Conservation (phyloP, 164 flowering plant species). For the Tetrastigma voinierianum region DNA sequence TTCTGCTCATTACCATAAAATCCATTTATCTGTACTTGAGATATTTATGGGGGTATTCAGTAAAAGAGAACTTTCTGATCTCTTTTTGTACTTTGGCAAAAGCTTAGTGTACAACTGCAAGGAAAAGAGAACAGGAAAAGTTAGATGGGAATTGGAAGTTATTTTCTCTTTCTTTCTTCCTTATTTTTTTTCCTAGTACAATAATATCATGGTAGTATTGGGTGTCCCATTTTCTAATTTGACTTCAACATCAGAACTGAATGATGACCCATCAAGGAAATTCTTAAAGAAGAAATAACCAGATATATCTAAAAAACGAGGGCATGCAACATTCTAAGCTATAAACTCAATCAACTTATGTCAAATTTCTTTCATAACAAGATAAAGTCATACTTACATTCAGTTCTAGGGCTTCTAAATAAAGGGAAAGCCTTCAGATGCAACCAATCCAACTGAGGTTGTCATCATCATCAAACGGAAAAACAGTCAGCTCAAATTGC, state of each 20-base stretch:
- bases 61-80: constrained; percentile 5
- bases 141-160: too few species aligned
- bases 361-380: too few species aligned
- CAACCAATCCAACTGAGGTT: constrained; percentile 10
- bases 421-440: constrained; percentile 16
- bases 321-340: too few species aligned
- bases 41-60: constrained; percentile 11
- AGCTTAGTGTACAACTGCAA: constrained; percentile 16
- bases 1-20: constrained; percentile 18
- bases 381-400: constrained; percentile 10
- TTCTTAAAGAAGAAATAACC: too few species aligned
- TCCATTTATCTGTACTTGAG: constrained; percentile 12
- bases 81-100: neutral
- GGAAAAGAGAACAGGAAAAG: neutral
- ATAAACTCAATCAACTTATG: too few species aligned
- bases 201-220: too few species aligned
- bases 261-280: too few species aligned
- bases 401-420: constrained; percentile 9
- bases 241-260: too few species aligned
- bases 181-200: too few species aligned
- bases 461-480: constrained; percentile 16
- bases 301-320: too few species aligned
- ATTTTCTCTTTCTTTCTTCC: too few species aligned
- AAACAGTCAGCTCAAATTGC: constrained; percentile 10
- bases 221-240: too few species aligned